phyloP scores from a whole-genome alignment of 345 rosid species.

The Salix purpurea region DNA sequence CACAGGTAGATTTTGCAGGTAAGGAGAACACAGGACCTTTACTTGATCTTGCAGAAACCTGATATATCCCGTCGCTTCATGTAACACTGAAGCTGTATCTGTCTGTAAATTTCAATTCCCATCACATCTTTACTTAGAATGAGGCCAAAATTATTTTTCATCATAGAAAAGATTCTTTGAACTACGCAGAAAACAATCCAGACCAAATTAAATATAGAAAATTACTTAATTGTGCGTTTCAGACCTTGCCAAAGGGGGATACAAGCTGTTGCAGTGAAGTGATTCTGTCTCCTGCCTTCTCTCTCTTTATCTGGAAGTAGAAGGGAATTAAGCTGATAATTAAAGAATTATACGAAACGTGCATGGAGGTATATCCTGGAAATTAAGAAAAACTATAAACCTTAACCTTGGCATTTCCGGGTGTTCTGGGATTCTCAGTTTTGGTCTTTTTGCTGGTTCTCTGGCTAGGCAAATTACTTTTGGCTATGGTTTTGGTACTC shows the following conservation, averaged over 20 bases:
- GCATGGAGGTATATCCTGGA: neutral
- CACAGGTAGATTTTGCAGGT: constrained; percentile 49
- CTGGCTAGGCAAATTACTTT: constrained; percentile 18
- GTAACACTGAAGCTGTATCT: constrained; percentile 89
- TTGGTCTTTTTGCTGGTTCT: constrained; percentile 45
- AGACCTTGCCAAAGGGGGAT: constrained; percentile 91
- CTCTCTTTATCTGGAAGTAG: constrained; percentile 43
- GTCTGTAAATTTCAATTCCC: constrained; percentile 48
- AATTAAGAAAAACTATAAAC: neutral
- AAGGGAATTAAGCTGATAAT: neutral
- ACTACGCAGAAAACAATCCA: neutral
- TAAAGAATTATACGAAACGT: neutral
- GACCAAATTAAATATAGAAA: neutral
- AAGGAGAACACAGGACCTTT: constrained; percentile 80
- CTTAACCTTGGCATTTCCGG: constrained; percentile 46
- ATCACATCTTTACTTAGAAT: neutral
- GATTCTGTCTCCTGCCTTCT: constrained; percentile 77
- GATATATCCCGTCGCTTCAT: constrained; percentile 97
- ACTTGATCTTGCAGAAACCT: constrained; percentile 89
- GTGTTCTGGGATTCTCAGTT: constrained; percentile 41
- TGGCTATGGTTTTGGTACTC: neutral
- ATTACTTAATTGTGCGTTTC: neutral
- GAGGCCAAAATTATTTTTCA: neutral
- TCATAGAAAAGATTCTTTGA: neutral
- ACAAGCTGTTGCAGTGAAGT: constrained; percentile 77